Conservation (phyloP, 345 rosid genomes). For the Lagerstroemia speciosa region DNA sequence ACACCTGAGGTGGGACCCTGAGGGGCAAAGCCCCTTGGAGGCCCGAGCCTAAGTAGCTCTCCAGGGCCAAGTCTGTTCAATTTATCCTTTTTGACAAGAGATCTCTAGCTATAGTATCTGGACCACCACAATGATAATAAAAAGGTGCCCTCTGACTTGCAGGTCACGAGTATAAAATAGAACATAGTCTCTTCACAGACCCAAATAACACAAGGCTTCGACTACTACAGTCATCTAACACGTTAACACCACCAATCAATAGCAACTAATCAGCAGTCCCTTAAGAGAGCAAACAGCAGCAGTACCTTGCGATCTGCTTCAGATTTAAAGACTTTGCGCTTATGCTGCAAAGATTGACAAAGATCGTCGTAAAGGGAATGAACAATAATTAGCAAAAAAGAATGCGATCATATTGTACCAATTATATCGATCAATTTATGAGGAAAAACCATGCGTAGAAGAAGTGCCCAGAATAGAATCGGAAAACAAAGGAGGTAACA, state of each 20-base stretch:
- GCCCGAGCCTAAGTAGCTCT: constrained; percentile 60
- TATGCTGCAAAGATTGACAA: not conserved
- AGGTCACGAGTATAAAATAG: constrained; percentile 8
- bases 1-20: constrained; percentile 69
- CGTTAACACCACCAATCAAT: constrained; percentile 19
- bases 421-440: not conserved
- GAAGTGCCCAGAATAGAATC: not conserved
- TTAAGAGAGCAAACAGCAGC: not conserved
- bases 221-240: too few species aligned
- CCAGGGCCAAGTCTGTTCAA: constrained; percentile 62
- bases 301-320: constrained; percentile 25
- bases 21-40: constrained; percentile 48
- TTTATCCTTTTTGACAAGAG: constrained; percentile 17
- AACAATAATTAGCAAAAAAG: not conserved
- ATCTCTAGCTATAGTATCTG: not conserved
- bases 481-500: not conserved
- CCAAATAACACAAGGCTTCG: not conserved
- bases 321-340: constrained; percentile 23
- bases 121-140: not conserved
- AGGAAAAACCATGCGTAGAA: not conserved
- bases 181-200: not conserved
- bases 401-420: not conserved
- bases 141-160: not conserved
- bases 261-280: not conserved
- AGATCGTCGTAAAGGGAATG: too few species aligned